A percentile compares a stretch with the other conserved stretches of the same genome.
These are phyloP conservation scores for Tritrichomonas foetus DNA, from an alignment of 208 protist species.

Conservation along the genomic window DNA sequence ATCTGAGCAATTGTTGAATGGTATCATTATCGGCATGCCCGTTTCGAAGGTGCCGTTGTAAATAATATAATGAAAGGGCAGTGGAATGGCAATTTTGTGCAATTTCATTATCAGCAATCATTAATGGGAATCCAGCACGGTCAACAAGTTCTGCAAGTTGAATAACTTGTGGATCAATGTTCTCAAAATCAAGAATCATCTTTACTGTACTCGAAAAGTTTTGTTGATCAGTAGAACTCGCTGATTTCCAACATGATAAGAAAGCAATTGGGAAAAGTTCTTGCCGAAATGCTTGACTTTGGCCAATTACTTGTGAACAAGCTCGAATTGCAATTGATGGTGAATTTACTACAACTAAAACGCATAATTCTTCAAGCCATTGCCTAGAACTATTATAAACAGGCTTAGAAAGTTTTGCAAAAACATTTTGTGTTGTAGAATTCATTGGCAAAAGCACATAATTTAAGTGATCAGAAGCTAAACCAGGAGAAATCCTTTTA, in stretches of 20 bases:
- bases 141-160: background rate
- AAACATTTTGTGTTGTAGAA: background rate
- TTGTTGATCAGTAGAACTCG: background rate
- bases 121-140: background rate
- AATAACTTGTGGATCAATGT: background rate
- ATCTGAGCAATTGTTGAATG: background rate
- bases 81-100: background rate
- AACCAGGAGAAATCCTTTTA: background rate
- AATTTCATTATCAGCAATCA: background rate
- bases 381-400: background rate
- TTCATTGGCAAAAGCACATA: background rate
- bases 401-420: background rate
- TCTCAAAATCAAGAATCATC: background rate
- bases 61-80: background rate
- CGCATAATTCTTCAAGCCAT: background rate
- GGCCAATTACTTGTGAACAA: background rate
- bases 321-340: background rate
- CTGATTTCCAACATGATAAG: background rate
- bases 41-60: background rate
- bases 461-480: background rate
- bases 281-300: background rate
- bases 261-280: constrained; percentile 35
- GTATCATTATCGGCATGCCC: background rate
- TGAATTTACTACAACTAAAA: background rate
- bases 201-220: background rate